Evolutionary conservation across 2,329 filamentous ascomycete genomes (phyloP).

Genomic region (Ophiostoma tasmaniense): DNA sequence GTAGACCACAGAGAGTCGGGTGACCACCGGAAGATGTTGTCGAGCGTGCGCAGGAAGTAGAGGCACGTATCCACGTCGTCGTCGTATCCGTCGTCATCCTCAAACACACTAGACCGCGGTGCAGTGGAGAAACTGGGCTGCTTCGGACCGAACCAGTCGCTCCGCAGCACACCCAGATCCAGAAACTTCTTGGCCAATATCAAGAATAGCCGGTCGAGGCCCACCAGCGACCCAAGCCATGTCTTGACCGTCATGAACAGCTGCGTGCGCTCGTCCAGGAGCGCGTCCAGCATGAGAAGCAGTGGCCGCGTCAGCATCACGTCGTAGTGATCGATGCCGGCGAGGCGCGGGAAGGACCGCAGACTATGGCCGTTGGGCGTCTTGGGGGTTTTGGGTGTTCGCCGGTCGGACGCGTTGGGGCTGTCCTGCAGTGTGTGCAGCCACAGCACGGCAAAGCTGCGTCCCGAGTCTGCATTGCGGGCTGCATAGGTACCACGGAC

Average conservation of each 20-base stretch:
- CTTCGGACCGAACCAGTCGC: background rate
- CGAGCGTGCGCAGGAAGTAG: constrained; percentile 69
- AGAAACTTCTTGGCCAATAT: constrained; percentile 52
- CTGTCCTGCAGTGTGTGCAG: constrained; percentile 64
- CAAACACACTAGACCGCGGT: background rate
- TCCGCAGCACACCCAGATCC: constrained; percentile 43
- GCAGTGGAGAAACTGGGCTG: constrained; percentile 25
- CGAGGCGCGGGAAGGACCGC: constrained; percentile 36
- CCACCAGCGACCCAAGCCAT: constrained; percentile 65
- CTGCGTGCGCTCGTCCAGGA: constrained; percentile 64
- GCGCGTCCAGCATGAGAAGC: constrained; percentile 70
- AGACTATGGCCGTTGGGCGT: constrained; percentile 28
- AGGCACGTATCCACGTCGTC: constrained; percentile 66
- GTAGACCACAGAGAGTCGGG: constrained; percentile 63
- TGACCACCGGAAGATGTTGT: constrained; percentile 61
- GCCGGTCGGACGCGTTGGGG: constrained; percentile 38
- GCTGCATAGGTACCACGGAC: constrained; percentile 38
- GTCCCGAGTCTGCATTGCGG: constrained; percentile 51
- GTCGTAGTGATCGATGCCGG: constrained; percentile 55
- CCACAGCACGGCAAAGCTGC: constrained; percentile 71
- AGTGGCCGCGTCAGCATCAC: constrained; percentile 72
- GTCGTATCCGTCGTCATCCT: constrained; percentile 50
- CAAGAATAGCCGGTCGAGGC: constrained; percentile 55
- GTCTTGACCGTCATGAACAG: constrained; percentile 66
- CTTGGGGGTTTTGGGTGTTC: constrained; percentile 41